These are phyloP conservation scores for Yamadazyma trypodendri DNA, from an alignment of 1,139 yeast species.

Conservation along the genomic window DNA sequence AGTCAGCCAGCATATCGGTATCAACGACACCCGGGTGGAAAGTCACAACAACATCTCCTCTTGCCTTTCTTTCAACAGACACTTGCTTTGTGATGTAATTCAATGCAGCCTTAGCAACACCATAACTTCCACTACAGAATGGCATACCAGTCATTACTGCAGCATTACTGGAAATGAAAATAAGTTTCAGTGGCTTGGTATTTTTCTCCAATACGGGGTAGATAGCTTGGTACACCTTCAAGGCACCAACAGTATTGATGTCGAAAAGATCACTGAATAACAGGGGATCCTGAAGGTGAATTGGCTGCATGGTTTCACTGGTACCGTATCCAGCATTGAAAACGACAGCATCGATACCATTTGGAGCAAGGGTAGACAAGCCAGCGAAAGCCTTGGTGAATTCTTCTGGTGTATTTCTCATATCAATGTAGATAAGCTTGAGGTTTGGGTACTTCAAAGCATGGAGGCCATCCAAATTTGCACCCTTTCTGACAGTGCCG, in stretches of 20 bases:
- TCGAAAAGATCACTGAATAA: constrained; percentile 21
- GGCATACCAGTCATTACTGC: constrained; percentile 19
- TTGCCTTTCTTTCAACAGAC: constrained; percentile 20
- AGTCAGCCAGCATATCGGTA: constrained; percentile 6
- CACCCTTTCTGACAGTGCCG: constrained; percentile 8
- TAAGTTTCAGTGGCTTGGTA: constrained; percentile 19
- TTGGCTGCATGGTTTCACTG: background rate
- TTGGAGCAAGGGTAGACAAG: constrained; percentile 2
- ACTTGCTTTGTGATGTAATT: constrained; percentile 6
- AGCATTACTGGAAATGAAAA: constrained; percentile 23
- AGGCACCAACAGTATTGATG: constrained; percentile 30
- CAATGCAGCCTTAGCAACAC: constrained; percentile 3
- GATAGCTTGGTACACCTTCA: constrained; percentile 24
- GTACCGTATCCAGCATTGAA: constrained; percentile 7
- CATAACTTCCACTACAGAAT: constrained; percentile 4
- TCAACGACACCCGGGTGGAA: constrained; percentile 38
- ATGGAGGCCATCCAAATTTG: background rate
- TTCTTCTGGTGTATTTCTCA: background rate
- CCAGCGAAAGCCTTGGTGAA: constrained; percentile 6
- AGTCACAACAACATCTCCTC: constrained; percentile 35
- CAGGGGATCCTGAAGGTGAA: background rate
- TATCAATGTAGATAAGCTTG: constrained; percentile 4
- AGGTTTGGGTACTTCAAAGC: constrained; percentile 5
- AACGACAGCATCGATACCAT: constrained; percentile 7
- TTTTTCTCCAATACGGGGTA: constrained; percentile 20